Base-by-base conservation (phyloP, 805 yeast species). In the Hyphopichia homilentoma region DNA sequence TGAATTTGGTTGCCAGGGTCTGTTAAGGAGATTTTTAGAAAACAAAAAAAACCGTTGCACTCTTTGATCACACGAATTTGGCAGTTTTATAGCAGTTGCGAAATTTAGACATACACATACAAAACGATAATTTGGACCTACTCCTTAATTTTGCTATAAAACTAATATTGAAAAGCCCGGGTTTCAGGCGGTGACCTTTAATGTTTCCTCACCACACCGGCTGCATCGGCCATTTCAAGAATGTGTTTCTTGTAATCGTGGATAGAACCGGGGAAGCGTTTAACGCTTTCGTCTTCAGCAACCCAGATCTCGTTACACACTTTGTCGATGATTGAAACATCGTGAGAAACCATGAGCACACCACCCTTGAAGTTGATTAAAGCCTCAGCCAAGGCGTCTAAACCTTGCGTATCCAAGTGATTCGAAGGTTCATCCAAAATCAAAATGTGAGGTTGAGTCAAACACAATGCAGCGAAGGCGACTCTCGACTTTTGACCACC, bases 401-500 rank as follows among this genome's bases (percentile, higher is more conserved):
- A 70, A 75, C 97, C 98, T 21, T 95, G 82, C 6, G 96, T 90
- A 82, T 93, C 98, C 74, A 93, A 78, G 65, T 93, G 98, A 65
- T 93, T 93, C 5, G 96, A 85, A 61, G 98, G 98, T 73, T 93
- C 98, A 71, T 93, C 98, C 45, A 93, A 68, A 50, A 93, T 79
- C 50, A 93, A 70, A 27, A 93, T 79, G 57, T 93, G 98, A 13
- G 98, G 98, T 41, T 84, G 82, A 40, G 75, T 75, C 50, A 93
- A 70, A 64, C 97, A 87, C 43, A 93, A 70, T 11, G 96, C 90
- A 6, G 98, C 97, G 65, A 93, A 93, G 0, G 97, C 97, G 33
- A 93, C 98, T 65, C 98, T 79, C 17, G 97, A 88, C 59, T 93
- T 93, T 57, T 93, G 98, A 70, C 98, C 98, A 62, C 97, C 98